A percentile compares a stretch with the other conserved stretches of the same genome.
Conservation (phyloP, 805 yeast genomes). For the Cyberlindnera suaveolens region DNA sequence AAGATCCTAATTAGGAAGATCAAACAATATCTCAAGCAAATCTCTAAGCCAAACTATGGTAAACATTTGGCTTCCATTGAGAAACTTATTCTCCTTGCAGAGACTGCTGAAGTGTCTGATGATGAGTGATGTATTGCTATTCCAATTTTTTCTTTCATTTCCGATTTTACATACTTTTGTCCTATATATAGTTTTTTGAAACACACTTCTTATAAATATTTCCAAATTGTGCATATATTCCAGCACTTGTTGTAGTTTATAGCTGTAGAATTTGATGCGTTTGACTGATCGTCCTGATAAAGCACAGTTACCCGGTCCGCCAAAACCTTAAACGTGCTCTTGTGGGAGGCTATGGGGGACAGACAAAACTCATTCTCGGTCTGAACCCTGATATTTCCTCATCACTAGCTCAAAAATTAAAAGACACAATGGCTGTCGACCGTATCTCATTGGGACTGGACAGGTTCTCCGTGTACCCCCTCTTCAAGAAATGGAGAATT, state of each 20-base stretch:
- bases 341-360: too few species aligned
- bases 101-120: constrained; percentile 21
- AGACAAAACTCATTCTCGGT: too few species aligned
- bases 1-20: constrained; percentile 66
- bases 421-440: constrained; percentile 19
- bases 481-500: constrained; percentile 31
- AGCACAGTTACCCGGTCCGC: too few species aligned
- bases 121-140: constrained; percentile 7
- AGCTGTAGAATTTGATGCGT: too few species aligned
- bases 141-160: neutral
- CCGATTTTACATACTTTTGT: neutral
- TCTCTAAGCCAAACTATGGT: constrained; percentile 64
- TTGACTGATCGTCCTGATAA: too few species aligned
- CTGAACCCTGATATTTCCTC: too few species aligned
- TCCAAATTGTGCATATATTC: too few species aligned
- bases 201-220: neutral
- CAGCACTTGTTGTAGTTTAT: too few species aligned
- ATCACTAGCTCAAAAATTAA: neutral
- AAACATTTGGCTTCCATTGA: constrained; percentile 83
- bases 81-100: constrained; percentile 32
- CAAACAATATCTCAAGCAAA: constrained; percentile 70
- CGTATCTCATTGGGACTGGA: constrained; percentile 23
- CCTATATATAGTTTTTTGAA: neutral
- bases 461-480: constrained; percentile 17
- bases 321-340: too few species aligned